These are phyloP conservation scores for Eremomyces bilateralis DNA, from an alignment of 495 filamentous ascomycete species.

Conservation along the genomic window DNA sequence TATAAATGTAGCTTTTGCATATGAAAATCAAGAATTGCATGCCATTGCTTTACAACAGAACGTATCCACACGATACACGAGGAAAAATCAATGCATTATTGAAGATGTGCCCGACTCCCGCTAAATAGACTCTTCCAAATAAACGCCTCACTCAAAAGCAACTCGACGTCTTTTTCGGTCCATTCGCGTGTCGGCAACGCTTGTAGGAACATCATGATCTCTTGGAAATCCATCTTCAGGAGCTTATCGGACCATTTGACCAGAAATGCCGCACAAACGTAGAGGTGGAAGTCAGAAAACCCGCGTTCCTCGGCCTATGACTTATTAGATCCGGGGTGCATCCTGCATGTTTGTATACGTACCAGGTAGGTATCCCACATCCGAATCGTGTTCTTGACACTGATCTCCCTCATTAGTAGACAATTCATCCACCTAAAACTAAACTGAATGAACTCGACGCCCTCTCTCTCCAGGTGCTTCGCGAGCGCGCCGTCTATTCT, in stretches of 20 bases:
- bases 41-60: no score
- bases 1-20: no score
- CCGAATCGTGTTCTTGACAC: constrained; percentile 80
- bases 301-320: constrained; percentile 85
- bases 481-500: constrained; percentile 71
- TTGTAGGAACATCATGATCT: constrained; percentile 98
- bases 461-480: constrained; percentile 70
- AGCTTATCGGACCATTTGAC: constrained; percentile 95
- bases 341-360: constrained; percentile 12
- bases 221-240: constrained; percentile 88
- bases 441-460: constrained; percentile 97
- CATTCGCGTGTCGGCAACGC: constrained; percentile 81
- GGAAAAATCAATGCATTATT: no score
- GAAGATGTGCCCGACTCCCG: constrained; percentile 71
- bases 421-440: constrained; percentile 99
- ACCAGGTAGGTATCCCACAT: constrained; percentile 99
- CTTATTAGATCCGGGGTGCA: neutral
- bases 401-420: constrained; percentile 90
- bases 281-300: constrained; percentile 93
- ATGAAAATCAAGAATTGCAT: no score
- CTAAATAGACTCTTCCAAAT: constrained; percentile 91
- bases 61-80: no score
- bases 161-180: constrained; percentile 95
- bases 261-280: constrained; percentile 95
- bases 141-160: constrained; percentile 83